Evolutionary conservation across 805 yeast genomes (phyloP).

Genomic region (Teunomyces stri): DNA sequence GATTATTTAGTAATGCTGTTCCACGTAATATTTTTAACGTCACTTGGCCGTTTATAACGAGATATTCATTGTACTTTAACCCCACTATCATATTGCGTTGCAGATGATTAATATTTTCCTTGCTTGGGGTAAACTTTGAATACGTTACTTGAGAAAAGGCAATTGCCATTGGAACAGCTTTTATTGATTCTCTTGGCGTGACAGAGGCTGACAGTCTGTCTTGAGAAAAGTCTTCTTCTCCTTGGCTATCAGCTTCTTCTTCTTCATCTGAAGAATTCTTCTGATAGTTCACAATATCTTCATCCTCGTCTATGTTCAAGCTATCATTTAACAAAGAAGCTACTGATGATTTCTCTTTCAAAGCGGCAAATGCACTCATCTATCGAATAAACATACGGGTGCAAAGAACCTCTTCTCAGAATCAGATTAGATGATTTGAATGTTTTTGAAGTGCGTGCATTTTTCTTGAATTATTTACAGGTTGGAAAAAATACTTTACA

Average conservation of each 20-base stretch:
- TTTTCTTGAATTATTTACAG: too few species aligned
- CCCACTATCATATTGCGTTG: constrained; percentile 38
- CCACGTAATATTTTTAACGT: constrained; percentile 45
- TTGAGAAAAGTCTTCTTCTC: not conserved
- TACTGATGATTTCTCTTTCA: constrained; percentile 15
- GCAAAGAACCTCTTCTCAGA: too few species aligned
- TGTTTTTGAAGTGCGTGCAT: too few species aligned
- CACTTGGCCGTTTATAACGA: constrained; percentile 50
- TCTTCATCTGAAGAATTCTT: constrained; percentile 30
- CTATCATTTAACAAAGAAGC: constrained; percentile 11
- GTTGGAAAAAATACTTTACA: too few species aligned
- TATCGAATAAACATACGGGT: not conserved
- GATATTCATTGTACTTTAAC: constrained; percentile 38
- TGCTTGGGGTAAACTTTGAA: constrained; percentile 38
- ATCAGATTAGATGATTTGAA: too few species aligned
- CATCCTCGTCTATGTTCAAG: constrained; percentile 13
- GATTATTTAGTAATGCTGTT: constrained; percentile 42
- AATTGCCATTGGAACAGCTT: not conserved
- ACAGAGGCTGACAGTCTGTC: not conserved
- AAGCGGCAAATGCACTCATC: constrained; percentile 38
- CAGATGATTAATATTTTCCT: constrained; percentile 36
- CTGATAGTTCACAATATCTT: constrained; percentile 18
- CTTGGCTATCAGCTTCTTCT: constrained; percentile 12
- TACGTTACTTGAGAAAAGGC: not conserved
- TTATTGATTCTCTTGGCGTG: not conserved